phyloP scores from a whole-genome alignment of 78 protist genomes.

The Guillardia theta region DNA sequence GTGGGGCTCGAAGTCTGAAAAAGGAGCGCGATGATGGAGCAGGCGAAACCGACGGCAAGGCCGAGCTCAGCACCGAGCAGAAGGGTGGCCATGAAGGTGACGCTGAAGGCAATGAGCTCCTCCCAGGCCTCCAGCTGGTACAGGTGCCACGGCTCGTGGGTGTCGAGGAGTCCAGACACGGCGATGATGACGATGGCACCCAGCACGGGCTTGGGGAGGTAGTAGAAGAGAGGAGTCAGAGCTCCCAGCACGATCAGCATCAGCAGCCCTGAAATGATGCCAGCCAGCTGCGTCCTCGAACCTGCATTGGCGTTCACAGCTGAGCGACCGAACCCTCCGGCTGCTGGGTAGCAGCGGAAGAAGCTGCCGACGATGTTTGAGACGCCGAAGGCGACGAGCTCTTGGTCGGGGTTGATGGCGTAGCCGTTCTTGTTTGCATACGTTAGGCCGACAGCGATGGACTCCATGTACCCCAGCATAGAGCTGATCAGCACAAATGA shows the following conservation, averaged over 20 bases:
- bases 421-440: constrained; percentile 58
- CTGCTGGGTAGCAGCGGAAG: constrained; percentile 66
- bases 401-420: constrained; percentile 65
- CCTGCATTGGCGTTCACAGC: constrained; percentile 65
- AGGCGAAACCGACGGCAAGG: constrained; percentile 55
- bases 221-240: constrained; percentile 37
- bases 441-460: constrained; percentile 65
- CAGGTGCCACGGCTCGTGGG: constrained; percentile 24
- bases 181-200: constrained; percentile 72
- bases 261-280: constrained; percentile 50
- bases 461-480: constrained; percentile 66
- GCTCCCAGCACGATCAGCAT: constrained; percentile 46
- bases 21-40: constrained; percentile 62
- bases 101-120: constrained; percentile 41
- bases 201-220: constrained; percentile 67
- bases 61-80: constrained; percentile 64
- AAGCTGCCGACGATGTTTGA: constrained; percentile 71
- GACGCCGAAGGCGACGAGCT: constrained; percentile 77
- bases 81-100: constrained; percentile 64
- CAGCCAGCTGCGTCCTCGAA: constrained; percentile 60
- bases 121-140: constrained; percentile 49
- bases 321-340: constrained; percentile 74
- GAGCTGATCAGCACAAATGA: not conserved
- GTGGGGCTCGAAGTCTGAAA: constrained; percentile 59
- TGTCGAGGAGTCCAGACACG: constrained; percentile 64